Conservation (phyloP, 1,139 yeast species). For the Blastobotrys niveus region DNA sequence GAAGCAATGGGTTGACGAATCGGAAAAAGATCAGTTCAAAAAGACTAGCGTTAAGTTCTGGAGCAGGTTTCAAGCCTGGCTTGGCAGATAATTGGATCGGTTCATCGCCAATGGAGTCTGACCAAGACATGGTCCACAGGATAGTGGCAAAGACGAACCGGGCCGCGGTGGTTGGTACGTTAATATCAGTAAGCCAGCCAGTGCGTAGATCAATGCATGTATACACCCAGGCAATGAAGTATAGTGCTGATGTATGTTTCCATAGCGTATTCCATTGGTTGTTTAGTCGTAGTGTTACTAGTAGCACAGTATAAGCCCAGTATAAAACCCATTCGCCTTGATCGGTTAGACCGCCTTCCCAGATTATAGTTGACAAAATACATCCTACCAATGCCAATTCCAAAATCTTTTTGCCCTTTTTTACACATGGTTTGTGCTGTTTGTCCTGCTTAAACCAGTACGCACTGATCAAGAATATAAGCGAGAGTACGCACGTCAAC, state of each 20-base stretch:
- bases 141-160: background rate
- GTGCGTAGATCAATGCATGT: background rate
- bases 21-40: background rate
- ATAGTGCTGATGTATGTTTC: slow-evolving; percentile 3
- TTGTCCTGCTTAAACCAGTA: too few species aligned
- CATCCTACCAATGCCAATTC: too few species aligned
- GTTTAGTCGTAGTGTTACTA: background rate
- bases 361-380: too few species aligned
- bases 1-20: background rate
- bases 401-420: too few species aligned
- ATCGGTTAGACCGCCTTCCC: too few species aligned
- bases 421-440: too few species aligned
- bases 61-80: background rate
- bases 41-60: background rate
- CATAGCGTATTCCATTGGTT: slow-evolving; percentile 2
- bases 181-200: too few species aligned
- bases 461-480: too few species aligned
- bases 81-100: background rate
- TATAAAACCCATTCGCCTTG: too few species aligned
- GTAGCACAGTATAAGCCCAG: too few species aligned
- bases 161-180: background rate
- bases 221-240: background rate
- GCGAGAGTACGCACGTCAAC: too few species aligned
- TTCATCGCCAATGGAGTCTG: slow-evolving; percentile 8
- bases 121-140: slow-evolving; percentile 2